These are phyloP conservation scores for Linum trigynum DNA, from an alignment of 345 rosid genomes.

Conservation along the genomic window DNA sequence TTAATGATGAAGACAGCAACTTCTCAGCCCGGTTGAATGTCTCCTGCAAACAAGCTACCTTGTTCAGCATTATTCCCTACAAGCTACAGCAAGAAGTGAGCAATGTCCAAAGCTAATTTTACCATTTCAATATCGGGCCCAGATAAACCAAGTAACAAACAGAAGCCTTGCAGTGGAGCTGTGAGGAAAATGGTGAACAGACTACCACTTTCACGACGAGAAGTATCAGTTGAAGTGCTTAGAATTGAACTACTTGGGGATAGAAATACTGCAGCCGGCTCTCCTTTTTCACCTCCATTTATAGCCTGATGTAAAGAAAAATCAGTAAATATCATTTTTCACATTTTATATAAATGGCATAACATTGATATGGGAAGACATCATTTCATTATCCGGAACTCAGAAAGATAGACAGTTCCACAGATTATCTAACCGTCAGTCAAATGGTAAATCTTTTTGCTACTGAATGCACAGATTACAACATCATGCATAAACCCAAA, in stretches of 20 bases:
- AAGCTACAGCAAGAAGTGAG: constrained; percentile 11
- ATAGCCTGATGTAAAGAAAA: constrained; percentile 36
- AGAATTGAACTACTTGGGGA: constrained; percentile 60
- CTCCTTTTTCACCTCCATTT: constrained; percentile 90
- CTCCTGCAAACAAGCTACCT: constrained; percentile 41
- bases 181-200: constrained; percentile 79
- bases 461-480: too few species aligned
- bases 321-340: background rate
- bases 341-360: background rate
- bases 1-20: constrained; percentile 55
- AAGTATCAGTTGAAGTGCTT: constrained; percentile 36
- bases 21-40: constrained; percentile 52
- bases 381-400: too few species aligned
- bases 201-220: constrained; percentile 67
- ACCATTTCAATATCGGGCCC: constrained; percentile 75
- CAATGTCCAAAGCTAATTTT: constrained; percentile 11
- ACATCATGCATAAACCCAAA: too few species aligned
- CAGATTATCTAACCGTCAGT: too few species aligned
- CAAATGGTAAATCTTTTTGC: too few species aligned
- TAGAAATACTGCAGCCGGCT: constrained; percentile 80
- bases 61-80: constrained; percentile 9
- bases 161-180: constrained; percentile 79
- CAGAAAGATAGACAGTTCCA: background rate
- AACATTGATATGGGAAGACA: too few species aligned
- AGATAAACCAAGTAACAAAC: constrained; percentile 60